Conservation (phyloP, 257 asterid species). For the Solanum appendiculatum region DNA sequence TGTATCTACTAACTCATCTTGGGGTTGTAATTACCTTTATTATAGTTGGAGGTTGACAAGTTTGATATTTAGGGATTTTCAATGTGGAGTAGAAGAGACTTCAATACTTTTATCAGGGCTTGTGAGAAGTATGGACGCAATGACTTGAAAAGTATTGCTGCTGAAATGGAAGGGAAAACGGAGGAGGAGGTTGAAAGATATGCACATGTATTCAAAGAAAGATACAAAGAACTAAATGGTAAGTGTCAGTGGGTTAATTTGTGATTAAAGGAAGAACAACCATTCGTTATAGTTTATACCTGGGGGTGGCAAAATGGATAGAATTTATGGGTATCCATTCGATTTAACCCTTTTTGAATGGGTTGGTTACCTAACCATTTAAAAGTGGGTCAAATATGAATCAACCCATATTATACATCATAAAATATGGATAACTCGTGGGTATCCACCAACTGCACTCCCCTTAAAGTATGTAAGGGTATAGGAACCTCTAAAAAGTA, state of each 20-base stretch:
- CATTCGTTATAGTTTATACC: neutral
- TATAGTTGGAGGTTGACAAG: neutral
- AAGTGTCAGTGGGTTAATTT: neutral
- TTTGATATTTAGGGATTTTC: slow-evolving; percentile 67
- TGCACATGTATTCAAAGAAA: slow-evolving; percentile 70
- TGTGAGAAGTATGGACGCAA: slow-evolving; percentile 95
- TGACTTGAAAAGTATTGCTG: slow-evolving; percentile 73
- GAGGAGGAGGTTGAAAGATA: slow-evolving; percentile 96
- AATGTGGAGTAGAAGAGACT: slow-evolving; percentile 95
- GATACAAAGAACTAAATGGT: slow-evolving; percentile 96
- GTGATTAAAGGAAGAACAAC: neutral
- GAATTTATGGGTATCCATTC: neutral
- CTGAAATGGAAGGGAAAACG: slow-evolving; percentile 97
- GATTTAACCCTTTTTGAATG: neutral
- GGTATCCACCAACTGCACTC: neutral
- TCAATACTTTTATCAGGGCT: slow-evolving; percentile 87
- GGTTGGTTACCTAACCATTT: neutral
- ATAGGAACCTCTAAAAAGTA: neutral
- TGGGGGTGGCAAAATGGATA: neutral
- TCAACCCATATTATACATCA: neutral
- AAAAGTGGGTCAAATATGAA: neutral
- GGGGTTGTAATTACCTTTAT: neutral
- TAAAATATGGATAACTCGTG: neutral
- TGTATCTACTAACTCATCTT: neutral
- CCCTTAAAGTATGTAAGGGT: neutral